These are phyloP conservation scores for Russula ochroleuca DNA, from an alignment of 768 basidiomycete genomes.

Conservation along the genomic window DNA sequence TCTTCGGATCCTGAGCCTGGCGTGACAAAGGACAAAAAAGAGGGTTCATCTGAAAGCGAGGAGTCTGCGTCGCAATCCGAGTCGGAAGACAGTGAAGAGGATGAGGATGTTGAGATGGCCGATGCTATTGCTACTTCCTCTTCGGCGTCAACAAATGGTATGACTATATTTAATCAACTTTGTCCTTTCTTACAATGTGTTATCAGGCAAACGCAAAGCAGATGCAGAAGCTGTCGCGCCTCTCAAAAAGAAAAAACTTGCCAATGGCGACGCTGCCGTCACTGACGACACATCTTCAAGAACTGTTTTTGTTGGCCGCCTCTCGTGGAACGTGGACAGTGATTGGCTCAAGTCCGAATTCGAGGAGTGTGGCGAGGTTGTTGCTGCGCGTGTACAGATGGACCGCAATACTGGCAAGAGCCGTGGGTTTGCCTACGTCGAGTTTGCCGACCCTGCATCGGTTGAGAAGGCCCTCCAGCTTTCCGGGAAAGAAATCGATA, in stretches of 20 bases:
- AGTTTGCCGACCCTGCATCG: slow-evolving; percentile 64
- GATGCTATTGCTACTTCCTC: slow-evolving; percentile 38
- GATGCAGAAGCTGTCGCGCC: slow-evolving; percentile 54
- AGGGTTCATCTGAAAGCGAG: slow-evolving; percentile 29
- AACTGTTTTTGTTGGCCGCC: slow-evolving; percentile 85
- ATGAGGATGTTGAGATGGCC: slow-evolving; percentile 58
- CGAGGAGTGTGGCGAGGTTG: slow-evolving; percentile 80
- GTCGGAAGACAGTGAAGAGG: slow-evolving; percentile 34
- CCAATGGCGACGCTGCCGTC: slow-evolving; percentile 48
- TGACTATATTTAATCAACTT: slow-evolving; percentile 6
- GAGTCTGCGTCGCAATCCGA: slow-evolving; percentile 29
- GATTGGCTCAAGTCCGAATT: slow-evolving; percentile 94
- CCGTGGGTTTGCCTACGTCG: slow-evolving; percentile 81
- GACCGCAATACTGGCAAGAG: slow-evolving; percentile 79
- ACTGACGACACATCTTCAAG: slow-evolving; percentile 43
- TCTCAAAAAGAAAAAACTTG: slow-evolving; percentile 80
- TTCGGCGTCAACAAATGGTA: slow-evolving; percentile 29
- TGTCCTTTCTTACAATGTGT: slow-evolving; percentile 9
- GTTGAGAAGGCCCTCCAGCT: slow-evolving; percentile 77
- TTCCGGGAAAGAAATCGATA: slow-evolving; percentile 88
- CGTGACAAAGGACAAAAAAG: slow-evolving; percentile 30
- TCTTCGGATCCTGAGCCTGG: slow-evolving; percentile 35
- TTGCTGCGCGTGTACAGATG: slow-evolving; percentile 82
- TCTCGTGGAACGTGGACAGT: slow-evolving; percentile 97
- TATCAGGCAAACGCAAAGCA: slow-evolving; percentile 76